Evolutionary conservation across 2,329 filamentous ascomycete species (phyloP).

Genomic region (Nemania bipapillata): DNA sequence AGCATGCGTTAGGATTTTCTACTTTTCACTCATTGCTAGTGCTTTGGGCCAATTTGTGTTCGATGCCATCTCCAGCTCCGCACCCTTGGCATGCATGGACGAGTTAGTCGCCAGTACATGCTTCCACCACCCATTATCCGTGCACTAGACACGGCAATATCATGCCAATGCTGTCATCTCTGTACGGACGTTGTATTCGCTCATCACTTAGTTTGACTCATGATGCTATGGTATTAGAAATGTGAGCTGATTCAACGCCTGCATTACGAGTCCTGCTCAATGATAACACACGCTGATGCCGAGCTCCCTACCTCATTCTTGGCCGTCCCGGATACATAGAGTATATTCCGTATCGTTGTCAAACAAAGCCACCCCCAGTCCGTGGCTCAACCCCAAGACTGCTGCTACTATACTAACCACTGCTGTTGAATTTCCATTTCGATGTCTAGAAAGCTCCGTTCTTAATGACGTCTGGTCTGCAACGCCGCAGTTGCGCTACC

Average conservation of each 20-base stretch:
- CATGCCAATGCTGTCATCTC: neutral
- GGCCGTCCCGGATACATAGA: neutral
- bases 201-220: neutral
- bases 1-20: conserved; percentile 24
- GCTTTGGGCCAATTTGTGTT: neutral
- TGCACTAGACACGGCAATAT: conserved; percentile 5
- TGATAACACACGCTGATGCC: neutral
- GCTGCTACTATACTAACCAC: neutral
- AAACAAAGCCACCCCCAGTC: conserved; percentile 27
- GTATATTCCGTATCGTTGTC: neutral
- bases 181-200: neutral
- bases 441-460: neutral
- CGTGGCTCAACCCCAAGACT: conserved; percentile 9
- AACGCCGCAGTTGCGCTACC: conserved; percentile 6
- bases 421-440: conserved; percentile 30
- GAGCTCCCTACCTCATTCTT: neutral
- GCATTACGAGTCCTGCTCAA: neutral
- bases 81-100: neutral
- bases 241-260: neutral
- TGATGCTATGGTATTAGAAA: neutral
- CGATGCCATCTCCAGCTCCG: neutral
- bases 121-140: neutral
- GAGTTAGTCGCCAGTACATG: neutral
- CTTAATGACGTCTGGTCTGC: conserved; percentile 11
- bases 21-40: conserved; percentile 25